These are phyloP conservation scores for Pilasporangium apinafurcum DNA, from an alignment of 352 stramenopile species.

Conservation along the genomic window DNA sequence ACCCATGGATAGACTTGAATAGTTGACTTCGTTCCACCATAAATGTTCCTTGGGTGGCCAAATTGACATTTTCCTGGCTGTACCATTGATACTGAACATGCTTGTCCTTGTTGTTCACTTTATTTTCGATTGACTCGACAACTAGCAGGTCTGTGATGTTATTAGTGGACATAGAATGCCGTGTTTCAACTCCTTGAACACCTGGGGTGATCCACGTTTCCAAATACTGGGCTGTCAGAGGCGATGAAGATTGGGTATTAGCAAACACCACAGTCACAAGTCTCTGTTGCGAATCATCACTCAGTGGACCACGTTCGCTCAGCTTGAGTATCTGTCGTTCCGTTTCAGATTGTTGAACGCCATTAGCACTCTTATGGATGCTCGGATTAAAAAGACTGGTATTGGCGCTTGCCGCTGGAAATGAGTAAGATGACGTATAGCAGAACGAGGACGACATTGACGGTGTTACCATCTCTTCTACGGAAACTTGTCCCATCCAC, in stretches of 20 bases:
- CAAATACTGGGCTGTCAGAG: too few relatives aligned
- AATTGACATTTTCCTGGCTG: not conserved
- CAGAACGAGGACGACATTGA: slow-evolving; percentile 10
- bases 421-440: slow-evolving; percentile 30
- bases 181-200: too few relatives aligned
- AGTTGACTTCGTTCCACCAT: slow-evolving; percentile 1
- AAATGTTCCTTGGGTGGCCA: slow-evolving; percentile 10
- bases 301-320: not conserved
- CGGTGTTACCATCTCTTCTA: not conserved
- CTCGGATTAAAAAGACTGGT: not conserved
- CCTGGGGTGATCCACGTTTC: too few relatives aligned
- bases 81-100: too few relatives aligned
- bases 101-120: not conserved
- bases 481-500: slow-evolving; percentile 13
- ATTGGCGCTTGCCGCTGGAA: not conserved
- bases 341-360: not conserved
- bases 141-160: not conserved
- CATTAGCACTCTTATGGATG: not conserved
- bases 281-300: not conserved
- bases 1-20: not conserved
- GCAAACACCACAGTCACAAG: not conserved
- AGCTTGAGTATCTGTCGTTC: not conserved
- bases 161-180: not conserved
- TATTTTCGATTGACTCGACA: not conserved
- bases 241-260: not conserved